Conservation (phyloP, 169 alveolate genomes). For the Miamiensis avidus region DNA sequence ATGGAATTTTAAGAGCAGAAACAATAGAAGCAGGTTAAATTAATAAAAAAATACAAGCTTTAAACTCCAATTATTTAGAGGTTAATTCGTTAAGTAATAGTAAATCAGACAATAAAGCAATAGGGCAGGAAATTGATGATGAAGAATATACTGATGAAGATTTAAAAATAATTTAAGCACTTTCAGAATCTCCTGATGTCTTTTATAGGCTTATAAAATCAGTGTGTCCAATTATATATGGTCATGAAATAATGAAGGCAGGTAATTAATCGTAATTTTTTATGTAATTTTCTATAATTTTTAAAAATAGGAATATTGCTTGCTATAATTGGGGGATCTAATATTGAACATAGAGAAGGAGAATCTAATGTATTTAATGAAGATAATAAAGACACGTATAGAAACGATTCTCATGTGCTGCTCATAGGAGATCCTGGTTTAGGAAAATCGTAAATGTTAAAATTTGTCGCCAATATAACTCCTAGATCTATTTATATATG, state of each 20-base stretch:
- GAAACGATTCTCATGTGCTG: slow-evolving; percentile 83
- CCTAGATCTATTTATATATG: slow-evolving; percentile 69
- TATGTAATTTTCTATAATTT: no score
- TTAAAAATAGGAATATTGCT: slow-evolving; percentile 43
- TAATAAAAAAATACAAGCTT: neutral
- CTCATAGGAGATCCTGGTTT: slow-evolving; percentile 95
- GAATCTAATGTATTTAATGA: slow-evolving; percentile 41
- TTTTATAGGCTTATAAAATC: slow-evolving; percentile 27
- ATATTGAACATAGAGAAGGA: slow-evolving; percentile 17
- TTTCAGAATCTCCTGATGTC: neutral
- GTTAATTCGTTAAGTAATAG: neutral
- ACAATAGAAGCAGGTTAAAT: neutral
- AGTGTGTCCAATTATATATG: slow-evolving; percentile 72
- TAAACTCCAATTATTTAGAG: neutral
- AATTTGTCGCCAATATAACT: slow-evolving; percentile 57
- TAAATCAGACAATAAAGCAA: slow-evolving; percentile 23
- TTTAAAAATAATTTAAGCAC: neutral
- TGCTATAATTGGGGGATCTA: slow-evolving; percentile 73
- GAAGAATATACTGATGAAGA: slow-evolving; percentile 21
- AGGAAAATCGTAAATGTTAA: slow-evolving; percentile 73
- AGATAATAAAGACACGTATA: slow-evolving; percentile 28
- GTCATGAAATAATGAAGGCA: slow-evolving; percentile 79
- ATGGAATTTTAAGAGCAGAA: slow-evolving; percentile 68
- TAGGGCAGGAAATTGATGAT: neutral
- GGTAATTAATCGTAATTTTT: slow-evolving; percentile 5